Percentiles rank a stretch among this genome's conserved stretches.
Conservation (phyloP, 2,329 filamentous ascomycete genomes). For the Cercospora sp. region DNA sequence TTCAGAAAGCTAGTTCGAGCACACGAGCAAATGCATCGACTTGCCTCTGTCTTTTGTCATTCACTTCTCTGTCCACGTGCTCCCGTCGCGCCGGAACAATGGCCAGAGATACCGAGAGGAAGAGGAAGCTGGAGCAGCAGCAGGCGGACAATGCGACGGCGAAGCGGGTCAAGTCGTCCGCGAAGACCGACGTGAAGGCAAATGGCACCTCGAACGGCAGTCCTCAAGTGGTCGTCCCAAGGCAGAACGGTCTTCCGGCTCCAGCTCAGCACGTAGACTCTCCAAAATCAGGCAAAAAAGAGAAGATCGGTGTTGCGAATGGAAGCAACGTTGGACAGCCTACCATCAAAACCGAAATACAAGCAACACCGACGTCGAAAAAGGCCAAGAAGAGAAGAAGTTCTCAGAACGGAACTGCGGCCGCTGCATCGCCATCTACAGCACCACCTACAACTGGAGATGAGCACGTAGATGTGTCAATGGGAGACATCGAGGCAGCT, state of each 20-base stretch:
- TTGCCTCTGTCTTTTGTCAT: neutral
- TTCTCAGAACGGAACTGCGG: constrained; percentile 2
- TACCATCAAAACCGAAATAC: neutral
- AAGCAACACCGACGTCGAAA: constrained; percentile 12
- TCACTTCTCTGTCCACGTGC: neutral
- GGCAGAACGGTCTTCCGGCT: constrained; percentile 1
- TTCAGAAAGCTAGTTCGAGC: constrained; percentile 14
- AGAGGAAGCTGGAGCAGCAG: constrained; percentile 30
- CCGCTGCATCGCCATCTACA: neutral
- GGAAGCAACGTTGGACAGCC: neutral
- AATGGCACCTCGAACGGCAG: constrained; percentile 14
- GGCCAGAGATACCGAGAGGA: constrained; percentile 25
- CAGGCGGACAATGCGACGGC: constrained; percentile 22
- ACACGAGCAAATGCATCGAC: constrained; percentile 6
- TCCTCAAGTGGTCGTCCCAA: neutral
- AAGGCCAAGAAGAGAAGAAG: constrained; percentile 18
- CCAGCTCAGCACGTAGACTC: neutral
- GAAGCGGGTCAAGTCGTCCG: constrained; percentile 27
- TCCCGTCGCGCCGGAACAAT: constrained; percentile 12
- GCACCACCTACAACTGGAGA: neutral
- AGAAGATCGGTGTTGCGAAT: constrained; percentile 8
- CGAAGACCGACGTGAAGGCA: constrained; percentile 20
- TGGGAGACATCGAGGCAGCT: constrained; percentile 7
- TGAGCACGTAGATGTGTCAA: constrained; percentile 5
- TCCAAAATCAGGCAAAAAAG: constrained; percentile 3